Evolutionary conservation across 2,329 filamentous ascomycete species (phyloP).

Genomic region (Dactylonectria estremocensis): DNA sequence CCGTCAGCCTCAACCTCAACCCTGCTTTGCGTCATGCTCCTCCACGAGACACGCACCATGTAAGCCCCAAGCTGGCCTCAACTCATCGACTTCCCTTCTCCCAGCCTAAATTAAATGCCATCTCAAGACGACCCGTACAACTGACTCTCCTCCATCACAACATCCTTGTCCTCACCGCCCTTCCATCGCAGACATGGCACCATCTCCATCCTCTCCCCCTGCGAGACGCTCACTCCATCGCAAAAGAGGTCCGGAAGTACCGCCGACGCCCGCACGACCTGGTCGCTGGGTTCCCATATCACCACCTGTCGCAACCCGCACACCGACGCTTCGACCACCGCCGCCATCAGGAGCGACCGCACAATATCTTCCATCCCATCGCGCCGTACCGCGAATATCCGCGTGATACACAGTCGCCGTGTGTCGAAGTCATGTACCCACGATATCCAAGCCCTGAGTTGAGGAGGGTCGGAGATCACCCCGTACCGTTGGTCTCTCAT

Average conservation of each 20-base stretch:
- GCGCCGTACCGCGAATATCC: conserved; percentile 32
- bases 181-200: conserved; percentile 57
- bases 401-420: conserved; percentile 37
- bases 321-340: conserved; percentile 51
- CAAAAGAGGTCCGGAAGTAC: conserved; percentile 56
- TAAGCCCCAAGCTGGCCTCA: not conserved
- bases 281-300: conserved; percentile 55
- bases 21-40: not conserved
- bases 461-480: conserved; percentile 34
- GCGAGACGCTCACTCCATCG: conserved; percentile 44
- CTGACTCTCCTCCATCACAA: conserved; percentile 48
- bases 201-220: conserved; percentile 50
- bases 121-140: conserved; percentile 30
- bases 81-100: conserved; percentile 14
- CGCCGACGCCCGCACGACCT: conserved; percentile 48
- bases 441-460: conserved; percentile 48
- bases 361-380: conserved; percentile 46
- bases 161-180: conserved; percentile 43
- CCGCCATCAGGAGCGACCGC: conserved; percentile 51
- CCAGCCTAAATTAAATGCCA: conserved; percentile 15
- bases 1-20: conserved; percentile 5
- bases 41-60: conserved; percentile 1
- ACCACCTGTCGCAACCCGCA: conserved; percentile 54
- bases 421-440: conserved; percentile 55
- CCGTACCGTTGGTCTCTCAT: conserved; percentile 5